These are phyloP conservation scores for Coleophoma cylindrospora DNA, from an alignment of 2,329 filamentous ascomycete genomes.

Conservation along the genomic window DNA sequence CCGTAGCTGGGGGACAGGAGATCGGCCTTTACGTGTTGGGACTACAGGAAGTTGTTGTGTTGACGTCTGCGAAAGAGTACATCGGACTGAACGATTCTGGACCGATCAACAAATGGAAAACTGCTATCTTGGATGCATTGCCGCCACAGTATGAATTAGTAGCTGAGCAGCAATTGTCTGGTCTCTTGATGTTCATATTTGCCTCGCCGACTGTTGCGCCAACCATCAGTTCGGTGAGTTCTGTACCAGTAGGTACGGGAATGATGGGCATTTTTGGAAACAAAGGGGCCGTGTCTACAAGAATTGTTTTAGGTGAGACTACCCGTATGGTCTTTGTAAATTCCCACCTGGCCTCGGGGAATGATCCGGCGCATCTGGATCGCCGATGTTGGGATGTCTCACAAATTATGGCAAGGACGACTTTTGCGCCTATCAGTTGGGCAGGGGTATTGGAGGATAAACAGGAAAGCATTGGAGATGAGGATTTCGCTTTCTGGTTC, in stretches of 20 bases:
- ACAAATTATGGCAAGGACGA: slow-evolving; percentile 71
- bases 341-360: slow-evolving; percentile 83
- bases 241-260: slow-evolving; percentile 79
- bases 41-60: slow-evolving; percentile 86
- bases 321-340: slow-evolving; percentile 89
- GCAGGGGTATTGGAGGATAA: slow-evolving; percentile 62
- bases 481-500: slow-evolving; percentile 94
- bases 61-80: slow-evolving; percentile 75
- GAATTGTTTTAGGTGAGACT: slow-evolving; percentile 82
- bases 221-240: slow-evolving; percentile 77
- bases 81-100: slow-evolving; percentile 65
- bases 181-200: slow-evolving; percentile 79
- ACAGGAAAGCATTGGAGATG: slow-evolving; percentile 70
- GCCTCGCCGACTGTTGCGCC: slow-evolving; percentile 71
- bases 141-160: slow-evolving; percentile 74
- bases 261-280: slow-evolving; percentile 93
- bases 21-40: slow-evolving; percentile 87
- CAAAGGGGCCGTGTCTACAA: slow-evolving; percentile 81
- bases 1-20: slow-evolving; percentile 55
- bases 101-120: slow-evolving; percentile 74
- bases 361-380: slow-evolving; percentile 71
- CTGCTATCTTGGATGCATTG: slow-evolving; percentile 66
- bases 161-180: slow-evolving; percentile 79
- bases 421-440: slow-evolving; percentile 69
- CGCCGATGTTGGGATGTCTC: slow-evolving; percentile 84